Conservation (phyloP, 2,329 filamentous ascomycete genomes). For the Paramyrothecium roridum region DNA sequence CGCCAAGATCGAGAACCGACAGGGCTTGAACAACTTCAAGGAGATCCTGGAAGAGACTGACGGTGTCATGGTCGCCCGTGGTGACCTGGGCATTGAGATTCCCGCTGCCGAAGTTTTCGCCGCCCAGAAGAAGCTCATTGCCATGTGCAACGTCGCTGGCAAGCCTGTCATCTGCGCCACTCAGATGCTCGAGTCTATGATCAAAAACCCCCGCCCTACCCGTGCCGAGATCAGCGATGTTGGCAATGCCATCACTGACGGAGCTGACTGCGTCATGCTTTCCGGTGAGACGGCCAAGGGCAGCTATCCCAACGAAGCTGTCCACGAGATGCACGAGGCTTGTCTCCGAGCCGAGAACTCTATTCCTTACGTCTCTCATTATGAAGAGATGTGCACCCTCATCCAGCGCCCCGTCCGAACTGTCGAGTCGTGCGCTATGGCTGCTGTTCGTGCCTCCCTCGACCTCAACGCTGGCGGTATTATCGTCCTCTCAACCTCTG, state of each 20-base stretch:
- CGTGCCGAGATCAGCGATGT: conserved; percentile 98
- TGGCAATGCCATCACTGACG: conserved; percentile 95
- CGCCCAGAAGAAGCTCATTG: conserved; percentile 99
- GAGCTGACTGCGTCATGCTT: conserved; percentile 99
- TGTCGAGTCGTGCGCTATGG: conserved; percentile 94
- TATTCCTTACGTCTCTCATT: conserved; percentile 94
- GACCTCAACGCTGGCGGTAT: conserved; percentile 97
- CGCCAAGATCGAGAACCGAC: conserved; percentile 99
- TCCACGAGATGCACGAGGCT: conserved; percentile 97
- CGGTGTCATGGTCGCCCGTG: conserved; percentile 99
- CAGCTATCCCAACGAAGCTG: conserved; percentile 86
- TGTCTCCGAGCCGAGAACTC: conserved; percentile 96
- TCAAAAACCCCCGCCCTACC: conserved; percentile 97
- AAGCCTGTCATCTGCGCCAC: conserved; percentile 99
- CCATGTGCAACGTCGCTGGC: conserved; percentile 98
- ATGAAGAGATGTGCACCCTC: conserved; percentile 88
- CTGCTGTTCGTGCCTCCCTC: conserved; percentile 89
- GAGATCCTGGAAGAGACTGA: conserved; percentile 96
- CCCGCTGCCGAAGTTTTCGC: conserved; percentile 98
- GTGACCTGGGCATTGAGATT: conserved; percentile 94
- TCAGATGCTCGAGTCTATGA: conserved; percentile 99
- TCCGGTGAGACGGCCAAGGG: conserved; percentile 99
- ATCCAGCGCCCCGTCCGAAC: conserved; percentile 81
- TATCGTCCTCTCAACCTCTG: conserved; percentile 92
- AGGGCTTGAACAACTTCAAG: conserved; percentile 99